Base-by-base conservation (phyloP, 345 rosid genomes). In the Lepidium africanum region DNA sequence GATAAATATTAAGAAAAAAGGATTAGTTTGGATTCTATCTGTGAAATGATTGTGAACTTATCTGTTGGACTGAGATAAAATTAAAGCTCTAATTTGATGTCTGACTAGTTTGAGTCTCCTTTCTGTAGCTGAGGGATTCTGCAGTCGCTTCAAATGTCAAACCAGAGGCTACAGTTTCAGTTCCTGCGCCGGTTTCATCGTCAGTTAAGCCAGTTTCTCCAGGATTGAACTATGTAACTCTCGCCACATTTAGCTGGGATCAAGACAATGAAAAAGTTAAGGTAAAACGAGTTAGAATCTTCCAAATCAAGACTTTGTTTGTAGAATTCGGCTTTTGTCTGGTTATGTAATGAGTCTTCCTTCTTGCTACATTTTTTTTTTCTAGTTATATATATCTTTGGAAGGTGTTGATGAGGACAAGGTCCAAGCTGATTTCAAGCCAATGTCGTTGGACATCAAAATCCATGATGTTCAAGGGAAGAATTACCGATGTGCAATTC, bases 221-320 rank as follows among this genome's bases (percentile, higher is more conserved):
- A 10, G 51, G 78, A 4, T 3, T 67, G 67, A 86, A 36, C 53
- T 94, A 91, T 58, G 60, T 65, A 5, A 70, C 96, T 3, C 86
- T 94, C 10, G 82, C 79, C 66, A 82, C 99, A 10, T 94, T 91
- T 68, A 91, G 97, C 82, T 94, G 91, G 93, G 99, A 94, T 78
- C 97, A 94, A 83, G 99, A 94, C 71, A 85, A 70, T 74, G 97
- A 91, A 30, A 94, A 87, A 83, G 86, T 91, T 71, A 94, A 91
- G 97, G 99, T 91, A 79, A 63, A 30, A n/a, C 32, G 1, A 38
- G 25, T 13, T 35, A 23, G 25, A 35, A 13, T 62, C 50, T 15
- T 21, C 3, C n/a, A 1, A 36, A 36, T 69, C 45, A 50, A 61
- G 30, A 51, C 59, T 69, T 25, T 5, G 0, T 36, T 46, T 40